phyloP scores from a whole-genome alignment of 768 basidiomycete genomes.

The Daedaleopsis sinensis region DNA sequence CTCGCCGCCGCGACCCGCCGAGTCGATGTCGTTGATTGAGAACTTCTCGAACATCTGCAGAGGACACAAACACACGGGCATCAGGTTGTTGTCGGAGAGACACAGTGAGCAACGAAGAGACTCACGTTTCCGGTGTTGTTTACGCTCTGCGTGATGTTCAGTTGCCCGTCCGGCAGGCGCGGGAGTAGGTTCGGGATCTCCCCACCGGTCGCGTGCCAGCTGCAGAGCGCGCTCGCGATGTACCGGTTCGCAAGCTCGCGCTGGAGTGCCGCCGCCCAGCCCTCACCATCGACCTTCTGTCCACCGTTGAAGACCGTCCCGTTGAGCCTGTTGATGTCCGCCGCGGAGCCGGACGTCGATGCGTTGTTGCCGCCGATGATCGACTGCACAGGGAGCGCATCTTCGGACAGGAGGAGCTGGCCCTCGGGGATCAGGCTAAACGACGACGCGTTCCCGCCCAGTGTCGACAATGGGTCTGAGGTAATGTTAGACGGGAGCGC shows the following conservation, averaged over 20 bases:
- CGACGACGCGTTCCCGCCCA: conserved; percentile 52
- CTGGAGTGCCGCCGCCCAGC: conserved; percentile 63
- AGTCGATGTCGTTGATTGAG: conserved; percentile 76
- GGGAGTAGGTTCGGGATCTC: conserved; percentile 72
- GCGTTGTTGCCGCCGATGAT: conserved; percentile 48
- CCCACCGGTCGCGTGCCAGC: conserved; percentile 92
- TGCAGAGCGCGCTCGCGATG: conserved; percentile 80
- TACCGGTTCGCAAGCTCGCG: conserved; percentile 87
- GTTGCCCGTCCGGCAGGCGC: conserved; percentile 66
- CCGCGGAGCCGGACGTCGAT: conserved; percentile 51
- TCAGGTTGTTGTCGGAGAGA: not conserved
- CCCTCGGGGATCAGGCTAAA: conserved; percentile 74
- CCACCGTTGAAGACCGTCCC: conserved; percentile 71
- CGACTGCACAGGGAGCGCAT: conserved; percentile 70
- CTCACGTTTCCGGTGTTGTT: conserved; percentile 76
- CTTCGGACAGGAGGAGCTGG: conserved; percentile 81
- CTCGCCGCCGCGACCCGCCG: conserved; percentile 81
- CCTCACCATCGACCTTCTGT: conserved; percentile 59
- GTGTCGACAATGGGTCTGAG: conserved; percentile 53
- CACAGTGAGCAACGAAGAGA: conserved; percentile 11
- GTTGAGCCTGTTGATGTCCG: conserved; percentile 61
- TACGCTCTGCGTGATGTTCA: conserved; percentile 68
- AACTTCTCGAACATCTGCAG: conserved; percentile 88
- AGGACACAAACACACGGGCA: not conserved
- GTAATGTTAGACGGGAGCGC: conserved; percentile 77